Conservation (phyloP, 495 filamentous ascomycete genomes). For the Zalerion maritima region DNA sequence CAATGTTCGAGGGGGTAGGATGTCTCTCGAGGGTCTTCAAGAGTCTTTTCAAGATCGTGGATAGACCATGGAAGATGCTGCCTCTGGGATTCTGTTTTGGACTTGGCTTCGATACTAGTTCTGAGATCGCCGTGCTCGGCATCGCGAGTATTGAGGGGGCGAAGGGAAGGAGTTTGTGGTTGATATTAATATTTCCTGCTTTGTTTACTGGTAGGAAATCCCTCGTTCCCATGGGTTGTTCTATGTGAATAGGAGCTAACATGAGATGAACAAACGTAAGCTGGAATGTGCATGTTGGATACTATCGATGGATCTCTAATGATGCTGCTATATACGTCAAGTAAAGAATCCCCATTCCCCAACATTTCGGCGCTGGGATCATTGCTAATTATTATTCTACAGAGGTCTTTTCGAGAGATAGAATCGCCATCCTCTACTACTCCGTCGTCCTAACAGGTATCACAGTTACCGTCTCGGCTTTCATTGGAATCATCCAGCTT, state of each 20-base stretch:
- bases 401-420: slow-evolving; percentile 56
- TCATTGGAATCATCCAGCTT: slow-evolving; percentile 77
- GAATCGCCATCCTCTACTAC: slow-evolving; percentile 83
- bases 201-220: slow-evolving; percentile 62
- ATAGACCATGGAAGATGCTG: slow-evolving; percentile 96
- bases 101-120: slow-evolving; percentile 89
- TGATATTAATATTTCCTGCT: slow-evolving; percentile 83
- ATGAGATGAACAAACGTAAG: slow-evolving; percentile 18
- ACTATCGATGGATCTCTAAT: slow-evolving; percentile 87
- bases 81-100: slow-evolving; percentile 83
- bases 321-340: slow-evolving; percentile 82
- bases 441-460: slow-evolving; percentile 77
- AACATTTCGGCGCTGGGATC: too few relatives aligned
- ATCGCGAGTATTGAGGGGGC: slow-evolving; percentile 77
- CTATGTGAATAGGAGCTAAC: background rate
- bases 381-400: too few relatives aligned
- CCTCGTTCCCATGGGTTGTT: background rate
- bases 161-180: slow-evolving; percentile 78
- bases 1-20: slow-evolving; percentile 65
- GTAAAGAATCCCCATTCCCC: too few relatives aligned
- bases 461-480: slow-evolving; percentile 74
- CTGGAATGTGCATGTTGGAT: slow-evolving; percentile 83
- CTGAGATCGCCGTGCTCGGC: slow-evolving; percentile 81
- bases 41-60: slow-evolving; percentile 67
- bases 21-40: slow-evolving; percentile 58